Percentiles rank a stretch among this genome's conserved stretches.
Conservation (phyloP, 441 rosid genomes). For the Erysimum cheiri region DNA sequence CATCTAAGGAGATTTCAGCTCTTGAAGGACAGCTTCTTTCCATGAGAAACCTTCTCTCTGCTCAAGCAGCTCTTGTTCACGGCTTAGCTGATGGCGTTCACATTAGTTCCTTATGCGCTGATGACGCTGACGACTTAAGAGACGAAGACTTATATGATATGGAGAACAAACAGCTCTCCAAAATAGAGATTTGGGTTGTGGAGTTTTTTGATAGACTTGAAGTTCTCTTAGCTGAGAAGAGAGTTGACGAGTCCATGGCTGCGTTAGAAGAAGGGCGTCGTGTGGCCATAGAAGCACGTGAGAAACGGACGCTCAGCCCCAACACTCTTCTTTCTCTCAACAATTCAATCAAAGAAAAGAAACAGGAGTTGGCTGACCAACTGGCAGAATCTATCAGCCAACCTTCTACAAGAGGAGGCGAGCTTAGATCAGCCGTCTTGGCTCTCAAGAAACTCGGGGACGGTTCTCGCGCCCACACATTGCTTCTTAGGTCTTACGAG, state of each 20-base stretch:
- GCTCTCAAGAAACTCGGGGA: slow-evolving; percentile 88
- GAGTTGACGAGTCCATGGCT: slow-evolving; percentile 80
- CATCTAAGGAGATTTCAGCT: slow-evolving; percentile 89
- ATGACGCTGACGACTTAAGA: slow-evolving; percentile 49
- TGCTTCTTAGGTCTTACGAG: slow-evolving; percentile 70
- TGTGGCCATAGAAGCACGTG: slow-evolving; percentile 55
- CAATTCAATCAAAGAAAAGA: slow-evolving; percentile 60
- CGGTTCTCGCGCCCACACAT: slow-evolving; percentile 85
- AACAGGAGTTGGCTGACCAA: slow-evolving; percentile 79
- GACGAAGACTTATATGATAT: slow-evolving; percentile 50
- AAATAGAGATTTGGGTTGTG: slow-evolving; percentile 65
- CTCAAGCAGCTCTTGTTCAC: slow-evolving; percentile 85
- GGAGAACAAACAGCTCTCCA: slow-evolving; percentile 58
- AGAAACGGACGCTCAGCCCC: slow-evolving; percentile 52
- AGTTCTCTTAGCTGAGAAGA: slow-evolving; percentile 84
- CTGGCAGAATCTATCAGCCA: slow-evolving; percentile 73
- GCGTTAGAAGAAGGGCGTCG: slow-evolving; percentile 76
- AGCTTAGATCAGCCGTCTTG: slow-evolving; percentile 75
- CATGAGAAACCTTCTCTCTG: slow-evolving; percentile 78
- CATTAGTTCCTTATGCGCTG: slow-evolving; percentile 58
- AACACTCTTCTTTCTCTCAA: slow-evolving; percentile 51
- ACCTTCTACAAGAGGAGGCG: slow-evolving; percentile 70
- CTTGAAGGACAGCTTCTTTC: slow-evolving; percentile 91
- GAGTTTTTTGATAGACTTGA: slow-evolving; percentile 76
- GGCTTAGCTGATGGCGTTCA: slow-evolving; percentile 73